Base-by-base conservation (phyloP, 306 rosid genomes). In the Elaeagnus macrophylla region DNA sequence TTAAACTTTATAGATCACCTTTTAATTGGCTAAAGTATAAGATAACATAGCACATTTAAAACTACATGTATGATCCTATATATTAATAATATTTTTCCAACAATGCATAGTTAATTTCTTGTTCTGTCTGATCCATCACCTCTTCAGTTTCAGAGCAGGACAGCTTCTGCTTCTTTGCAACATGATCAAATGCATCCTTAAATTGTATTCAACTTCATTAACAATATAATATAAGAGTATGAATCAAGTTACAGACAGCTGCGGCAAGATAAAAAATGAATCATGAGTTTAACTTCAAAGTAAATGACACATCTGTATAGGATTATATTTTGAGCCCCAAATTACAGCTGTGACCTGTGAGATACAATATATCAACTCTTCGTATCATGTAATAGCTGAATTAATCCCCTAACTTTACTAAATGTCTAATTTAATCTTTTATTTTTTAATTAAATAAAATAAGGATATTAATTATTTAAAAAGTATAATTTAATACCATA, bases 71-170 rank as follows among this genome's bases (percentile, higher is more conserved):
- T n/a, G n/a, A n/a, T n/a, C n/a, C n/a, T n/a, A n/a, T n/a, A n/a
- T n/a, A n/a, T n/a, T n/a, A n/a, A n/a, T n/a, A n/a, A n/a, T n/a
- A n/a, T n/a, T n/a, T n/a, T n/a, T n/a, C n/a, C n/a, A n/a, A n/a
- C n/a, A n/a, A n/a, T n/a, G n/a, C n/a, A n/a, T n/a, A n/a, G n/a
- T 65, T 80, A 53, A 86, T 65, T 76, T 86, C 97, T 60, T 39
- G 62, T 68, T 60, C 57, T 15, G 71, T 66, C 35, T 46, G 79
- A 18, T 72, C 68, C 1, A 63, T 52, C 54, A 75, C 80, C 74
- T 86, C 95, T 66, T 84, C 89, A 57, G 77, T 71, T 77, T 77
- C 84, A 52, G 84, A 80, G 72, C 80, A 76, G 58, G 89, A 83
- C 20, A 84, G 48, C 73, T 86, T 91, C 75, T 91, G 97, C 77